Base-by-base conservation (phyloP, 495 filamentous ascomycete genomes). In the Amorphotheca resinae region DNA sequence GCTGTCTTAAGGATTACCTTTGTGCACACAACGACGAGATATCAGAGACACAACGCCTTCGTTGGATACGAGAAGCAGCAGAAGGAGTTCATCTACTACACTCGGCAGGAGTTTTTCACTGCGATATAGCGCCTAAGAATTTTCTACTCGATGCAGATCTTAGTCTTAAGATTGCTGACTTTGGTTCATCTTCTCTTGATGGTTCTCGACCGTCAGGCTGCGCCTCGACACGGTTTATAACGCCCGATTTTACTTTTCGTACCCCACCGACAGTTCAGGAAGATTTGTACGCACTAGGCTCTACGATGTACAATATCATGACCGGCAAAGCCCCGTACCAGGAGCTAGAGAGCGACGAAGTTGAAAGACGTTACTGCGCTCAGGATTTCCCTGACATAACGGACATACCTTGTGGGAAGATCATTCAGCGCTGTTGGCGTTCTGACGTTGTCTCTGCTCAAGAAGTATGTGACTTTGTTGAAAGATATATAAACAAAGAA, bases 91-190 rank as follows among this genome's bases (percentile, higher is more conserved):
- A 34, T 12, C 32, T 51, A 7, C 42, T 60, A 22, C 55, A 60
- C 42, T 11, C 42, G 22, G 28, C 46, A 42, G 33, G 48, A 32
- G 42, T 59, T n/a, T 42, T 62, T 40, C 56, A 62, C 33, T 54
- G 47, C 20, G 60, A 60, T 45, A 48, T 63, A 11, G 43, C 46
- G 25, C 43, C 60, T 20, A 53, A 55, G 11, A 61, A 60, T 45
- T 63, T 60, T 40, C 52, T 63, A 17, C 52, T 60, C 14, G 55
- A 54, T 18, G 45, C 49, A 15, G 40, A 59, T 41, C 59, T 63
- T 11, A 45, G 46, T 14, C 47, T 61, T 17, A 52, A 57, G 32
- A 50, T 63, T 37, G 57, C 52, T 25, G 59, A 61, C 38, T 63
- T 53, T 41, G 26, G 39, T 16, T 46, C 46, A 33, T 49, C 45